Percentiles rank a stretch among this genome's conserved stretches.
phyloP scores from a whole-genome alignment of 2,329 filamentous ascomycete genomes.

The Penicillium sp. region DNA sequence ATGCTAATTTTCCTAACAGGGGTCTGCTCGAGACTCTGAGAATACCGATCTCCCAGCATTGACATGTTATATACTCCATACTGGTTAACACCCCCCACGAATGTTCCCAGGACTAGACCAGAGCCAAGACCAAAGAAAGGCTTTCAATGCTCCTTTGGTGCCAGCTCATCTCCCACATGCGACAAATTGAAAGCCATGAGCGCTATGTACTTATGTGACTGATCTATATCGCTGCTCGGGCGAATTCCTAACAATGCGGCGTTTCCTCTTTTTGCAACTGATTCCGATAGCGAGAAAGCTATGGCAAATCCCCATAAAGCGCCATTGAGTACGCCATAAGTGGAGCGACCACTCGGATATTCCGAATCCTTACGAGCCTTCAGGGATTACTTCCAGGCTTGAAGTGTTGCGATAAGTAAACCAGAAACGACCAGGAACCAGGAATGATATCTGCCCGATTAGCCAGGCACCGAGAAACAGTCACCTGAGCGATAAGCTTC shows the following conservation, averaged over 20 bases:
- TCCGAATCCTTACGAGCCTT: not conserved
- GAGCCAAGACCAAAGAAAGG: not conserved
- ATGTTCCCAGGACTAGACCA: not conserved
- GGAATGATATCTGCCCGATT: slow-evolving; percentile 19
- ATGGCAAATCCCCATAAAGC: not conserved
- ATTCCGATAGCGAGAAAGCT: not conserved
- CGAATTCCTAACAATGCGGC: not conserved
- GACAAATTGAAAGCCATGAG: slow-evolving; percentile 4
- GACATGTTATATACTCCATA: not conserved
- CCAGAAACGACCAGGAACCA: not conserved
- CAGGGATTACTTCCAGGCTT: too few species aligned
- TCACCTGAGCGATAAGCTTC: slow-evolving; percentile 28
- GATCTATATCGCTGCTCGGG: not conserved
- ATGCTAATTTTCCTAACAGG: too few species aligned
- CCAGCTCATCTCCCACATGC: not conserved
- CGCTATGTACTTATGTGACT: not conserved
- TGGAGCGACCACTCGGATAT: not conserved
- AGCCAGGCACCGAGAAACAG: slow-evolving; percentile 16
- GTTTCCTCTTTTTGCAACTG: not conserved
- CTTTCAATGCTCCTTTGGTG: not conserved
- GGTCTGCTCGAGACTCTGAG: not conserved
- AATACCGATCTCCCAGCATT: not conserved
- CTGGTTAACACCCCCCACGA: not conserved
- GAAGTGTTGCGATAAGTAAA: too few species aligned
- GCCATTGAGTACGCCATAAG: not conserved